Base-by-base conservation (phyloP, 495 filamentous ascomycete species). In the Penicillium roqueforti region DNA sequence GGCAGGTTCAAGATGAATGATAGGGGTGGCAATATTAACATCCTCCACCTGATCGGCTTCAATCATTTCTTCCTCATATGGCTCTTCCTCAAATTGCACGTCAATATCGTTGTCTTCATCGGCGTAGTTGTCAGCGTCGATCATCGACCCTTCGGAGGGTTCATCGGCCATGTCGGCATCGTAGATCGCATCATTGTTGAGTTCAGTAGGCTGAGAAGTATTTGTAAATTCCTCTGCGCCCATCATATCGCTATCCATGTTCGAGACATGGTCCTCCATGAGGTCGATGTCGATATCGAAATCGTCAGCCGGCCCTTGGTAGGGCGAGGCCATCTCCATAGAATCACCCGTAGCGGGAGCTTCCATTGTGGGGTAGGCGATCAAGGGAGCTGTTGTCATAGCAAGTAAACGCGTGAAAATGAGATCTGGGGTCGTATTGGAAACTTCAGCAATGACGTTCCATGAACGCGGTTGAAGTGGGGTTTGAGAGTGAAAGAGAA, bases 261-360 rank as follows among this genome's bases (percentile, higher is more conserved):
- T 72, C 13, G 70, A 70, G 34, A 59, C 64, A 26, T 80, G 72
- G 38, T 76, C 80, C 49, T 78, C 73, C 63, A 81, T 79, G 16
- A 87, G 71, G 62, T 91, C 87, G 57, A 90, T 74, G 57, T 90
- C 86, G 58, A 90, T 87, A 51, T 90, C 87, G 49, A 88, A 86
- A 56, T 88, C 84, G 62, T 89, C 85, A 38, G 75, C 80, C 37
- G 72, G 69, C 2, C 69, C 75, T 14, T 69, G 63, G 36, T 75
- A 75, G 25, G 75, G 75, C 38, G 76, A 76, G 16, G 71, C 76
- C 67, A 81, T 75, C 53, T 80, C 80, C 81, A 86, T 85, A 43
- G 67, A 71, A 46, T 77, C 73, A 42, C 76, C 73, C 25, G 63
- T 49, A 19, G 51, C 47, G n/a, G 72, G 69, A n/a, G 68, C 61